phyloP scores from a whole-genome alignment of 1,284 basidiomycete genomes.

The Trametes sp. region DNA sequence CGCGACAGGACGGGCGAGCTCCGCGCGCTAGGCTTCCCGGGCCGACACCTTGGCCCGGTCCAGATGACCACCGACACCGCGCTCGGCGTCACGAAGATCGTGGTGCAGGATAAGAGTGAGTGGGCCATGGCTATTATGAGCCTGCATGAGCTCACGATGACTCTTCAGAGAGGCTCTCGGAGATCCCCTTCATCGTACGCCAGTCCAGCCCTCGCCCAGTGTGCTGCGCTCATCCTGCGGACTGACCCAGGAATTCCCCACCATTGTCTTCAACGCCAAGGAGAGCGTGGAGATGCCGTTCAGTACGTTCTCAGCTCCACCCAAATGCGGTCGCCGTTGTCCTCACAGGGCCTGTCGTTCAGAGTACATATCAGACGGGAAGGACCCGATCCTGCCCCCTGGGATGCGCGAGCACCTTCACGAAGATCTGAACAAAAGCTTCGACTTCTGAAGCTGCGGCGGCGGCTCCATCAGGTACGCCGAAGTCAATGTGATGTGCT shows the following conservation, averaged over 20 bases:
- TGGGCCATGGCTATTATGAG: background rate
- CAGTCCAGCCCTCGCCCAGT: background rate
- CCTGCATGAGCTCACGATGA: constrained; percentile 8
- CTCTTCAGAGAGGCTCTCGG: constrained; percentile 62
- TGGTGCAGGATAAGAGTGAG: constrained; percentile 80
- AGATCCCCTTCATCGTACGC: constrained; percentile 77
- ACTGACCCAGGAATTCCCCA: constrained; percentile 80
- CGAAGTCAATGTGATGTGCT: background rate
- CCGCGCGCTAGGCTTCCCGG: constrained; percentile 86
- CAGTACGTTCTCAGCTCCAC: constrained; percentile 56
- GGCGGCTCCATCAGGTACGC: background rate
- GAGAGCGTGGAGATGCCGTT: constrained; percentile 97
- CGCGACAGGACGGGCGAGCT: constrained; percentile 90
- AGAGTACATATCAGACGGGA: constrained; percentile 68
- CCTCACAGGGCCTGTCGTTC: constrained; percentile 14
- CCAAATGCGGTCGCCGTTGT: background rate
- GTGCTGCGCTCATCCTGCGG: constrained; percentile 27
- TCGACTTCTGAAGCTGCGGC: constrained; percentile 68
- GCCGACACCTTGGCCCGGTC: constrained; percentile 80
- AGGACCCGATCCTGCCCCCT: constrained; percentile 80
- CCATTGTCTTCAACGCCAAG: constrained; percentile 81
- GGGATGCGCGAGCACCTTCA: constrained; percentile 89
- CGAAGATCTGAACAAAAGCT: constrained; percentile 86
- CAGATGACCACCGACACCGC: constrained; percentile 99
- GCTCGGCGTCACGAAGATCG: constrained; percentile 89